Evolutionary conservation across 106 monocot genomes (phyloP), one percentile per base, ranked within the genome.

Genomic region (Allium sativum): DNA sequence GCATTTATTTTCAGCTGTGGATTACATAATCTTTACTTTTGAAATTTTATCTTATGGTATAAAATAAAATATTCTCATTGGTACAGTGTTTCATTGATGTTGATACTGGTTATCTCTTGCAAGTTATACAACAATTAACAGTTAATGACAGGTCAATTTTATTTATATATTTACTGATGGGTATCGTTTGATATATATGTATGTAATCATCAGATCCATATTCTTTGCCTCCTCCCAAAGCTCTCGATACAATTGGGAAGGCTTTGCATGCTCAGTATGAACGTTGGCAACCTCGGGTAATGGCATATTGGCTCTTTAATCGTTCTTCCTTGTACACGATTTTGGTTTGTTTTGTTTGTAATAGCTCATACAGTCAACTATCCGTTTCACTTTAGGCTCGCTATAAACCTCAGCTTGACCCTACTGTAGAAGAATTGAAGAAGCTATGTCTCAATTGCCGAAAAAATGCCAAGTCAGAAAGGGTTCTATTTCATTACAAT

Each of bases 401-500:
- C 48, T 90, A 90, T 64, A 87, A 84, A 62, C 77, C 82, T 68
- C 84, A 84, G 71, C 87, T 90, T 64, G 95, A 96, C 80, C 95
- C 95, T 56, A 87, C 95, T 43, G 81, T 96, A 22, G 95, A 96
- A 59, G 95, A 96, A 79, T 86, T 90, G 44, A 96, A 96, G 70
- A 96, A 96, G 76, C 84, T 96, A 44, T 96, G 95, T 62, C 75
- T 44, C 42, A 84, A 66, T 18, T 84, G 95, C 65, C 81, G 95
- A 12, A 96, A 96, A 79, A 79, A 77, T 84, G 90, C 95, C 66
- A 90, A 76, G 70, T 79, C 84, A 63, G 95, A 96, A 48, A 90
- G 95, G 63, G 90, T 96, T 21, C 79, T 96, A 43, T 96, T 96
- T 68, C 95, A 96, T 66, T 96, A 96, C 45, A 96, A 96, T 80